Percentiles rank a stretch among this genome's conserved stretches.
phyloP scores from a whole-genome alignment of 75 land plant genomes.

The Cunninghamia lanceolata region DNA sequence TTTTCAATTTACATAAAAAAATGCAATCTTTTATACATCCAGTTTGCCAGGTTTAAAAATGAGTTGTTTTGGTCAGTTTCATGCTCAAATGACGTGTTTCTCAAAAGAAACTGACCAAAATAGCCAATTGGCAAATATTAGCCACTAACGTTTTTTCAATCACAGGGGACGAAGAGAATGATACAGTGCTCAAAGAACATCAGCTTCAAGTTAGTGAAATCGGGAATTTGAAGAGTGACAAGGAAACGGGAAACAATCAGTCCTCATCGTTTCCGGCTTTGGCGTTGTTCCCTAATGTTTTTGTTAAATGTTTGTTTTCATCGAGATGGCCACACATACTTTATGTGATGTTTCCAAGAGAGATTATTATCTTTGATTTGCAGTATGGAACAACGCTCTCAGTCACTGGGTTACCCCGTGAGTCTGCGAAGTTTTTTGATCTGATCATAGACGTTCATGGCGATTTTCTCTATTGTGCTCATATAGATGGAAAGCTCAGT shows the following conservation, averaged over 20 bases:
- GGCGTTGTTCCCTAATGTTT: slow-evolving; percentile 45
- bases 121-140: not conserved
- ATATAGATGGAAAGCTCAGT: slow-evolving; percentile 83
- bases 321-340: slow-evolving; percentile 66
- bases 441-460: slow-evolving; percentile 60
- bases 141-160: not conserved
- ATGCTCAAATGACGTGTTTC: not conserved
- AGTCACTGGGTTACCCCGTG: slow-evolving; percentile 62
- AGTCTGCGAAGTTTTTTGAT: slow-evolving; percentile 74
- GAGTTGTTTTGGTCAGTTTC: not conserved
- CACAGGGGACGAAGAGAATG: slow-evolving; percentile 26
- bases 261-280: slow-evolving; percentile 53
- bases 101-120: not conserved
- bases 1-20: too few relatives aligned
- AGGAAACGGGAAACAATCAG: not conserved
- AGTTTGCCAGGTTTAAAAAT: not conserved
- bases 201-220: slow-evolving; percentile 46
- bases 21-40: too few relatives aligned
- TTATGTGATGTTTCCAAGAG: slow-evolving; percentile 70
- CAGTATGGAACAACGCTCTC: slow-evolving; percentile 68
- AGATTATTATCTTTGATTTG: slow-evolving; percentile 83
- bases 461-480: slow-evolving; percentile 87
- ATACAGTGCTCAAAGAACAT: slow-evolving; percentile 46
- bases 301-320: slow-evolving; percentile 63
- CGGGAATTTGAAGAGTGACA: slow-evolving; percentile 12